Evolutionary conservation across 2,329 filamentous ascomycete species (phyloP), one percentile per base, ranked within the genome.

Genomic region (Penicillium sumatraense): DNA sequence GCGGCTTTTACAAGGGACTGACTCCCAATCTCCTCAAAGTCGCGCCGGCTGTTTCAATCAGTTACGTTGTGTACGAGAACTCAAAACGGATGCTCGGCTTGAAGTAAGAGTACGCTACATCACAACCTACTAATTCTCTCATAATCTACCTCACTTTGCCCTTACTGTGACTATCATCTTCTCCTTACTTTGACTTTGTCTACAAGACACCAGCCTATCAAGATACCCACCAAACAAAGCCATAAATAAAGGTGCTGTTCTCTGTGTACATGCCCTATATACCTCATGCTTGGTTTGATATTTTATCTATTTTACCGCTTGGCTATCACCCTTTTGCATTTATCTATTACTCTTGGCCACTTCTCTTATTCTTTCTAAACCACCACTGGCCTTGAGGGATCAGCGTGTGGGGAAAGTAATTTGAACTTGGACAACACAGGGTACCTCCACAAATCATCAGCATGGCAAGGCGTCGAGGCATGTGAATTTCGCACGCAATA

Each of bases 21-120:
- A 96, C 93, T 38, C 95, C 95, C 5, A 99, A 98, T 71, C 80
- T 99, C 35, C 81, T 99, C 65, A 99, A 99, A 80, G 95, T 99
- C 31, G 92, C 95, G 9, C 95, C 95, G 2, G 92, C 95, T 26
- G 88, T 99, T 51, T 96, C 92, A 67, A 98, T 99, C 72, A 93
- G 91, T 51, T 96, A 95, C 81, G 86, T 96, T 68, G 89, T 95
- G 57, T 96, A 96, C 70, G 92, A 96, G 77, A 95, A 95, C 70
- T 86, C 90, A 52, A 96, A 96, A 80, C 85, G 82, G 65, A 72
- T 89, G 29, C 80, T 96, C 62, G 79, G 78, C 18, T 65, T 83
- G 54, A 75, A 67, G 61, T 82, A 68, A 76, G 53, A 13, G n/a
- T 20, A 49, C 16, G 13, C 14, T 18, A 24, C 21, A 31, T 47